Evolutionary conservation across 352 stramenopile genomes (phyloP).

Genomic region (Globisporangium yorkense): DNA sequence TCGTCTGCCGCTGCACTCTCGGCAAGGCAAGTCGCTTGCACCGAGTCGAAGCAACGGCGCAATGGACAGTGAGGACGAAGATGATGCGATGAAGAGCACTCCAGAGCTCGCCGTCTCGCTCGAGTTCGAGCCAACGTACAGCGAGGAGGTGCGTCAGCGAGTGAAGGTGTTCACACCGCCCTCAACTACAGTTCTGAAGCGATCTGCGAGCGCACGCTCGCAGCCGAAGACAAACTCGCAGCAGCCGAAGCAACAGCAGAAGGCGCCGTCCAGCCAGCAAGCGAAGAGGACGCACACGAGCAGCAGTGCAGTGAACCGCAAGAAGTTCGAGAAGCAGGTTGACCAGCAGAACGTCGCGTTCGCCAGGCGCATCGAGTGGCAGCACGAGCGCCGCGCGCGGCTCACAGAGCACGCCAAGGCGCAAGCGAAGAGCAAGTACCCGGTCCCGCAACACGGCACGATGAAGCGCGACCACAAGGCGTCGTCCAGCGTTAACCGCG

Average conservation of each 20-base stretch:
- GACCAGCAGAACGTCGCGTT: conserved; percentile 52
- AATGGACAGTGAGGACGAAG: neutral
- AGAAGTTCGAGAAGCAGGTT: conserved; percentile 46
- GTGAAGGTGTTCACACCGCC: neutral
- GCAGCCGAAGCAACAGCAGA: neutral
- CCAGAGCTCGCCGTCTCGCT: conserved; percentile 34
- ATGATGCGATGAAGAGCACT: neutral
- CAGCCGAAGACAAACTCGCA: conserved; percentile 5
- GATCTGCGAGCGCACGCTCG: neutral
- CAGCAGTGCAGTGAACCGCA: conserved; percentile 55
- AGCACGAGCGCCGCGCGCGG: conserved; percentile 23
- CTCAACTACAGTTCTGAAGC: neutral
- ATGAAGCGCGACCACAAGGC: conserved; percentile 47
- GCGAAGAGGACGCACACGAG: conserved; percentile 25
- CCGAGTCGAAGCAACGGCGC: neutral
- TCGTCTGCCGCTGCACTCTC: conserved; percentile 27
- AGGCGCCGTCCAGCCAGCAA: neutral
- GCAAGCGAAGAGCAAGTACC: conserved; percentile 35
- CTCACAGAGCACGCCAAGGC: conserved; percentile 17
- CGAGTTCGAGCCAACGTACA: conserved; percentile 33
- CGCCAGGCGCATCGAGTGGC: conserved; percentile 42
- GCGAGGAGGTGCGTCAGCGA: conserved; percentile 1
- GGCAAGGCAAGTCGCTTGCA: conserved; percentile 25
- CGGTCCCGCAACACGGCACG: conserved; percentile 30
- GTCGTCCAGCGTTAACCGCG: conserved; percentile 54